phyloP scores from a whole-genome alignment of 371 early-diverging fungal species.

The Umbelopsis sp. region DNA sequence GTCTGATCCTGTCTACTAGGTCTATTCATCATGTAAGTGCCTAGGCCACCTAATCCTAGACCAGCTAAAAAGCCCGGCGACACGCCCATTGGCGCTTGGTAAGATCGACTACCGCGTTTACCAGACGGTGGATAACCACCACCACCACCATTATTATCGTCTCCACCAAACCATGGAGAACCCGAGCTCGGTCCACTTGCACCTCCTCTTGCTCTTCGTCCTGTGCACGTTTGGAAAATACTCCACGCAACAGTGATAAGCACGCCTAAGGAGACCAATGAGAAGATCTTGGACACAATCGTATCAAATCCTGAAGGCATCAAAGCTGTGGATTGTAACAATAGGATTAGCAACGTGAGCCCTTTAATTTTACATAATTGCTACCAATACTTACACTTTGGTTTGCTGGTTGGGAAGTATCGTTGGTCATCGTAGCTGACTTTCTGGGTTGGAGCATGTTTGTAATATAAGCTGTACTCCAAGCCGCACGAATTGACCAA shows the following conservation, averaged over 20 bases:
- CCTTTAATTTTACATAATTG: not conserved
- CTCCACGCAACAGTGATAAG: not conserved
- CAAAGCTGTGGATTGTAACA: not conserved
- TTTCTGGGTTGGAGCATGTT: slow-evolving; percentile 24
- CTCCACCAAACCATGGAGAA: slow-evolving; percentile 24
- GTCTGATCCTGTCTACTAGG: not conserved
- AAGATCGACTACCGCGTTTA: slow-evolving; percentile 26
- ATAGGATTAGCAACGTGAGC: not conserved
- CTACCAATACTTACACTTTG: slow-evolving; percentile 11
- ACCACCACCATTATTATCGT: slow-evolving; percentile 21
- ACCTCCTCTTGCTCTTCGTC: not conserved
- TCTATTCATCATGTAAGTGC: slow-evolving; percentile 25
- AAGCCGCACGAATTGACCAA: slow-evolving; percentile 61
- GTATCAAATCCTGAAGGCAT: not conserved
- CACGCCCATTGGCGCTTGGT: slow-evolving; percentile 16
- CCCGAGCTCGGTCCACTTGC: not conserved
- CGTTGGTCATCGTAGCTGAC: slow-evolving; percentile 15
- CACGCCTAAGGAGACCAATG: not conserved
- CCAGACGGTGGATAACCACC: slow-evolving; percentile 12
- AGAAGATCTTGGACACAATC: not conserved
- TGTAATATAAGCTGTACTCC: slow-evolving; percentile 53
- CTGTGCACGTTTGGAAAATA: not conserved
- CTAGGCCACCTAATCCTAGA: slow-evolving; percentile 34
- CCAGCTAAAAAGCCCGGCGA: slow-evolving; percentile 47
- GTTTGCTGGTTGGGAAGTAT: slow-evolving; percentile 13